Percentiles rank a stretch among this genome's conserved stretches.
Conservation (phyloP, 2,329 filamentous ascomycete genomes). For the Fusarium albidum region DNA sequence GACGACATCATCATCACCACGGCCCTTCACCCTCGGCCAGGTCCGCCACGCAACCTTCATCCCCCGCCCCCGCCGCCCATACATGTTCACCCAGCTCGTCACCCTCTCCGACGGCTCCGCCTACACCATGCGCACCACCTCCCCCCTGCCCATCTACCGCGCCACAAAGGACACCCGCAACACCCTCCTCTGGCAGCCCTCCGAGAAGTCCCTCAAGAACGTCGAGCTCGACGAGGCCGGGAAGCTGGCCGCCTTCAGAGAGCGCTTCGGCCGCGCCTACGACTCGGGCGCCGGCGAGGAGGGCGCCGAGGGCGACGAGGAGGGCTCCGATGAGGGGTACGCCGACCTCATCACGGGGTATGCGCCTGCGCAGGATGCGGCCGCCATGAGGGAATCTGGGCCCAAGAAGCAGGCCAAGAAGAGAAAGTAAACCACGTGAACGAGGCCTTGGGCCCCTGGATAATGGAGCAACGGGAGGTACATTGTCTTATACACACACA, state of each 20-base stretch:
- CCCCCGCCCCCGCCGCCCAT: constrained; percentile 87
- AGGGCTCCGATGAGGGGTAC: constrained; percentile 38
- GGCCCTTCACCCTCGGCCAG: constrained; percentile 56
- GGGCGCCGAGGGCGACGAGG: constrained; percentile 35
- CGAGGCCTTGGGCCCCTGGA: constrained; percentile 5
- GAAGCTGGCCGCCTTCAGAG: constrained; percentile 83
- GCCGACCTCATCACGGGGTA: constrained; percentile 62
- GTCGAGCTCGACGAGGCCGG: constrained; percentile 96
- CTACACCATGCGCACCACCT: constrained; percentile 81
- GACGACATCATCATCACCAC: constrained; percentile 36
- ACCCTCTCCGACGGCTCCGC: constrained; percentile 91
- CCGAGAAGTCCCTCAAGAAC: constrained; percentile 79
- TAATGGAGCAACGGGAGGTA: constrained; percentile 1
- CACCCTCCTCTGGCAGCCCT: constrained; percentile 90
- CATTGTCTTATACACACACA: not conserved
- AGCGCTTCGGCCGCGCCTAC: constrained; percentile 83
- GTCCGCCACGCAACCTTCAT: constrained; percentile 85
- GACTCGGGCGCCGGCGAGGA: constrained; percentile 64
- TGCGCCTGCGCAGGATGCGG: constrained; percentile 48
- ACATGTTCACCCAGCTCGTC: constrained; percentile 96
- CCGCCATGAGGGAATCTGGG: constrained; percentile 46
- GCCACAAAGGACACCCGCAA: constrained; percentile 86
- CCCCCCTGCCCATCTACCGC: constrained; percentile 67
- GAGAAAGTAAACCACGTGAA: constrained; percentile 59
- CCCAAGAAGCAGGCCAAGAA: constrained; percentile 55